Conservation (phyloP, 345 rosid species). For the Arabis hirsuta region DNA sequence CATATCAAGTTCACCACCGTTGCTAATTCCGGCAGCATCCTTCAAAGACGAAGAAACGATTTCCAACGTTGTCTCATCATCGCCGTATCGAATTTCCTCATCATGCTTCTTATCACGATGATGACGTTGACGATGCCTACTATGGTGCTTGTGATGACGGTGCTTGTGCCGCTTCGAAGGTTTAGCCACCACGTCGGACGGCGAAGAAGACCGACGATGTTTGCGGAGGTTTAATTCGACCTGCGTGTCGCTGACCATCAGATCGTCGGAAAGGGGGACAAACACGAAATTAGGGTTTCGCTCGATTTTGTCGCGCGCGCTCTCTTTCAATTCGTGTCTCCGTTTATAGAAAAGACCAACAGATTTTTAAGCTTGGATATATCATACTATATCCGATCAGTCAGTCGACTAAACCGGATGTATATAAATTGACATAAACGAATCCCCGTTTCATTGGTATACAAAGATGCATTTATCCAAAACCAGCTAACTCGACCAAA, state of each 20-base stretch:
- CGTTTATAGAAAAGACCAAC: no score
- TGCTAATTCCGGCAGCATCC: background rate
- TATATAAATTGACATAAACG: background rate
- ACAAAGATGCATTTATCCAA: background rate
- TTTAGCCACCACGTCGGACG: conserved; percentile 50
- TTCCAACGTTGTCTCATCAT: background rate
- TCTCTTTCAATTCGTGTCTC: no score
- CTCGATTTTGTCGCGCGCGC: conserved; percentile 6
- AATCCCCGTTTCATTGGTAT: background rate
- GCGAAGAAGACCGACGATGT: conserved; percentile 49
- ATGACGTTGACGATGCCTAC: conserved; percentile 44
- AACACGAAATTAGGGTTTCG: conserved; percentile 45
- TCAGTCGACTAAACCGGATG: no score
- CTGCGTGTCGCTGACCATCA: conserved; percentile 51
- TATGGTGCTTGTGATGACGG: conserved; percentile 62
- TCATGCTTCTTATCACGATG: conserved; percentile 45
- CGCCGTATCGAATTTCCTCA: conserved; percentile 36
- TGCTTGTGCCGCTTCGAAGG: conserved; percentile 68
- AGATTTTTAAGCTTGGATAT: background rate
- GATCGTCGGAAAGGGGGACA: conserved; percentile 17
- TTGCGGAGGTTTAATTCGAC: conserved; percentile 42
- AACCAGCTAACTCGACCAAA: background rate
- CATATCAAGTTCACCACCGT: conserved; percentile 54
- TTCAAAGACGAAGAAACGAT: conserved; percentile 29
- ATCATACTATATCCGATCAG: background rate